Conservation (phyloP, 1,139 yeast species). For the Eremothecium coryli region DNA sequence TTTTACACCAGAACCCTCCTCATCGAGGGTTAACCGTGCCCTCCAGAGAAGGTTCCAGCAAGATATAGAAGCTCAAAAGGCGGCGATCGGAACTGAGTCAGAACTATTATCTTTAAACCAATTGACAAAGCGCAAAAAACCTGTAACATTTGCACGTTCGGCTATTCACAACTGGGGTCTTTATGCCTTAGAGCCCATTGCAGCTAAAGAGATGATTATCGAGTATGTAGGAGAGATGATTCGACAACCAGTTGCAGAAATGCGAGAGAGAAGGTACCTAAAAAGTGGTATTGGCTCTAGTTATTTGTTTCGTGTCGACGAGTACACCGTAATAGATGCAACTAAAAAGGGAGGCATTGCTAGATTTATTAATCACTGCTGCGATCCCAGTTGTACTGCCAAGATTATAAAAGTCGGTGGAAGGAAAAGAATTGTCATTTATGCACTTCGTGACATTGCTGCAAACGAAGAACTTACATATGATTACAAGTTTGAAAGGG, state of each 20-base stretch:
- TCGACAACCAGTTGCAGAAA: slow-evolving; percentile 90
- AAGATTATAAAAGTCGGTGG: slow-evolving; percentile 94
- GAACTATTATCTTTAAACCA: slow-evolving; percentile 69
- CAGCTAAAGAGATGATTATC: slow-evolving; percentile 92
- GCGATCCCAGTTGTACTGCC: slow-evolving; percentile 96
- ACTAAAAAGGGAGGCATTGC: slow-evolving; percentile 97
- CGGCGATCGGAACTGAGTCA: slow-evolving; percentile 69
- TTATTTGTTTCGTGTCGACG: slow-evolving; percentile 85
- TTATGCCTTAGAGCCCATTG: slow-evolving; percentile 89
- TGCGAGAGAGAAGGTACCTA: slow-evolving; percentile 76
- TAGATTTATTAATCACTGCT: slow-evolving; percentile 90
- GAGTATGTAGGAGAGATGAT: slow-evolving; percentile 98
- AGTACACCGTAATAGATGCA: slow-evolving; percentile 92
- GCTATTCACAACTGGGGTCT: slow-evolving; percentile 98
- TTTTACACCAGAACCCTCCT: slow-evolving; percentile 34
- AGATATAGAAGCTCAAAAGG: slow-evolving; percentile 75
- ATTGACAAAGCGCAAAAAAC: slow-evolving; percentile 81
- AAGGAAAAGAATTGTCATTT: slow-evolving; percentile 84
- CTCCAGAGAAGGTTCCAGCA: slow-evolving; percentile 86
- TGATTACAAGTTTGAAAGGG: slow-evolving; percentile 91
- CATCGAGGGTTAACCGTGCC: slow-evolving; percentile 82
- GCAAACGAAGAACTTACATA: slow-evolving; percentile 91
- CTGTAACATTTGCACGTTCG: slow-evolving; percentile 90
- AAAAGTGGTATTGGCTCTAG: slow-evolving; percentile 94
- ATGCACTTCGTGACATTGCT: slow-evolving; percentile 80